Percentiles rank a stretch among this genome's conserved stretches.
Evolutionary conservation across 2,329 filamentous ascomycete species (phyloP).

Genomic region (Fusarium denticulatum): DNA sequence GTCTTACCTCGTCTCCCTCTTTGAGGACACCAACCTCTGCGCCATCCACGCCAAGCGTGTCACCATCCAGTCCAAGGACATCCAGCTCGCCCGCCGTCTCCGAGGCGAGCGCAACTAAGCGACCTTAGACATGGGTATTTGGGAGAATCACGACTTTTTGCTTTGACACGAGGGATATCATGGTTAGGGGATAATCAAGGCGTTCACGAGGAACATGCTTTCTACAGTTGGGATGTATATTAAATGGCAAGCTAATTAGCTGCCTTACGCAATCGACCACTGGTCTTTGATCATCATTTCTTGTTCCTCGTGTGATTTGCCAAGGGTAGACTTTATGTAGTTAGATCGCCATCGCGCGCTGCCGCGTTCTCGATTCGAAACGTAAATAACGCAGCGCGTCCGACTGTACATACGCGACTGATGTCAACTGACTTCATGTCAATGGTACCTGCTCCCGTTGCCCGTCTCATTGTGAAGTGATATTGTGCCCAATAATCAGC

Average conservation of each 20-base stretch:
- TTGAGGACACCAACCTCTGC: conserved; percentile 98
- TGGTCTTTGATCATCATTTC: conserved; percentile 25
- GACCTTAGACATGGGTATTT: conserved; percentile 26
- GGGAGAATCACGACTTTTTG: conserved; percentile 55
- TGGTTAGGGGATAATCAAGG: conserved; percentile 58
- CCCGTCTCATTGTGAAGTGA: neutral
- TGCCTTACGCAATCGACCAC: conserved; percentile 42
- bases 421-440: too few relatives aligned
- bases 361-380: accelerated
- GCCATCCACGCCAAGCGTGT: conserved; percentile 99
- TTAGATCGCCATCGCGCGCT: neutral
- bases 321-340: neutral
- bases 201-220: conserved; percentile 56
- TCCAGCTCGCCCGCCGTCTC: conserved; percentile 94
- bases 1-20: conserved; percentile 97
- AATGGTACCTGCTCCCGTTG: neutral
- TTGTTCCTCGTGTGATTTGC: conserved; percentile 10
- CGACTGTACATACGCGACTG: too few relatives aligned
- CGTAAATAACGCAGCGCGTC: accelerated
- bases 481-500: neutral
- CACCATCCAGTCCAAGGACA: conserved; percentile 97
- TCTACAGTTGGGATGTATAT: conserved; percentile 56
- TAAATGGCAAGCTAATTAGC: conserved; percentile 47
- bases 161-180: conserved; percentile 52
- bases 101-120: conserved; percentile 90